Conservation (phyloP, 164 flowering plant genomes). For the Stephania japonica region DNA sequence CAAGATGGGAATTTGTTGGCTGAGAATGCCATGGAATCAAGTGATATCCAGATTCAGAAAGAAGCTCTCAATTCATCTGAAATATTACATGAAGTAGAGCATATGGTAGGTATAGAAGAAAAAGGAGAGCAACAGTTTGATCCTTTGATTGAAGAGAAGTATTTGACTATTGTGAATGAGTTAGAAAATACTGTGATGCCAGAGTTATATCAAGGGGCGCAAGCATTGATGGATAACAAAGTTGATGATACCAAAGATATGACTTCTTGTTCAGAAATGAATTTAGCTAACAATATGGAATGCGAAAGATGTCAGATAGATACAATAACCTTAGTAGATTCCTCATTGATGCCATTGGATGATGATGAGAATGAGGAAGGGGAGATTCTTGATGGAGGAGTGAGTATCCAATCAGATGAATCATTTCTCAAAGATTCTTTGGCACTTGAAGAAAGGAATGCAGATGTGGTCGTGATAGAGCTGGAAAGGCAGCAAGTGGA, state of each 20-base stretch:
- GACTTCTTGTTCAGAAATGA: constrained; percentile 4
- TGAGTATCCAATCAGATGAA: constrained; percentile 1
- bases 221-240: not conserved
- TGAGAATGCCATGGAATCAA: constrained; percentile 8
- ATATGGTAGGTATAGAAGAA: too few species aligned
- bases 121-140: not conserved
- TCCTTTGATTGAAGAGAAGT: not conserved
- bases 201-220: not conserved
- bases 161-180: not conserved
- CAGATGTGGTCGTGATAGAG: constrained; percentile 13
- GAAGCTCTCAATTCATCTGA: too few species aligned
- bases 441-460: not conserved
- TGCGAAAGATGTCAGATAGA: constrained; percentile 14
- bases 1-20: constrained; percentile 10
- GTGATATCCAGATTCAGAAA: not conserved
- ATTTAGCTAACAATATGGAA: constrained; percentile 13
- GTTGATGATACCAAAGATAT: constrained; percentile 9
- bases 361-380: constrained; percentile 19
- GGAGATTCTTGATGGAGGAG: constrained; percentile 16
- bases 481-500: constrained; percentile 12
- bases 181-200: constrained; percentile 7
- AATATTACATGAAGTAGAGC: too few species aligned
- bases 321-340: not conserved
- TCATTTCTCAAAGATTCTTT: constrained; percentile 2
- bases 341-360: constrained; percentile 1